Evolutionary conservation across 2,329 filamentous ascomycete genomes (phyloP).

Genomic region (Aspergillus neotritici): DNA sequence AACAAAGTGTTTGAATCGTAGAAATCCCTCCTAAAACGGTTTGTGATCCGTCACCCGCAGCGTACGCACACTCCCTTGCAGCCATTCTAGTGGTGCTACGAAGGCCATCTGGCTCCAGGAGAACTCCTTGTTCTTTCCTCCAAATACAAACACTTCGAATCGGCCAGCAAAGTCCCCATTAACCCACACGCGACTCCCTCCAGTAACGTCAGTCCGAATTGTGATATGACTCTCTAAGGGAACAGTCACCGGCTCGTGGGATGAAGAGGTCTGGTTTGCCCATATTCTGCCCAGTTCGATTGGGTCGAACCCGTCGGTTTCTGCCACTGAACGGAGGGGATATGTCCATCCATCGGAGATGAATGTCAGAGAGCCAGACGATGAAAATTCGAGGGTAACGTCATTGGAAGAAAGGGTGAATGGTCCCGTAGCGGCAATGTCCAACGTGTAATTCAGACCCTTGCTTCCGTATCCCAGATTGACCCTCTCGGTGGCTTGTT

Average conservation of each 20-base stretch:
- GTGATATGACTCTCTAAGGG: slow-evolving; percentile 31
- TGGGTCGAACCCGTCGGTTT: slow-evolving; percentile 42
- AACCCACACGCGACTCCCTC: slow-evolving; percentile 48
- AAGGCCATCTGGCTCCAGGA: slow-evolving; percentile 56
- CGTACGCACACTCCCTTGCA: slow-evolving; percentile 7
- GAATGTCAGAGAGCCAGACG: slow-evolving; percentile 38
- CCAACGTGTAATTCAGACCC: slow-evolving; percentile 53
- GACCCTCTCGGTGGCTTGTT: slow-evolving; percentile 28
- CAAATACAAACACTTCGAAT: slow-evolving; percentile 53
- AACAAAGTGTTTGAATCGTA: no score
- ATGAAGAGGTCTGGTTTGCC: slow-evolving; percentile 44
- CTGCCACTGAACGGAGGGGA: slow-evolving; percentile 44
- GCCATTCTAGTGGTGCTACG: slow-evolving; percentile 44
- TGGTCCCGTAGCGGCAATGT: slow-evolving; percentile 42
- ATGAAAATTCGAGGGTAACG: slow-evolving; percentile 35
- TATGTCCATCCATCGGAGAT: slow-evolving; percentile 43
- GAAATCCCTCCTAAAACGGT: neutral
- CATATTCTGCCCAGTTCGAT: slow-evolving; percentile 50
- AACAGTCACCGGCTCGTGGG: slow-evolving; percentile 40
- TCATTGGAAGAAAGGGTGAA: slow-evolving; percentile 45
- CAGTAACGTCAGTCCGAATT: slow-evolving; percentile 42
- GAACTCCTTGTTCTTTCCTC: slow-evolving; percentile 47
- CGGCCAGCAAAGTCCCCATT: slow-evolving; percentile 44
- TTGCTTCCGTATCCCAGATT: slow-evolving; percentile 46
- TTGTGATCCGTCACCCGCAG: slow-evolving; percentile 5